Conservation (phyloP, 805 yeast species). For the Hanseniaspora pseudoguilliermondii region DNA sequence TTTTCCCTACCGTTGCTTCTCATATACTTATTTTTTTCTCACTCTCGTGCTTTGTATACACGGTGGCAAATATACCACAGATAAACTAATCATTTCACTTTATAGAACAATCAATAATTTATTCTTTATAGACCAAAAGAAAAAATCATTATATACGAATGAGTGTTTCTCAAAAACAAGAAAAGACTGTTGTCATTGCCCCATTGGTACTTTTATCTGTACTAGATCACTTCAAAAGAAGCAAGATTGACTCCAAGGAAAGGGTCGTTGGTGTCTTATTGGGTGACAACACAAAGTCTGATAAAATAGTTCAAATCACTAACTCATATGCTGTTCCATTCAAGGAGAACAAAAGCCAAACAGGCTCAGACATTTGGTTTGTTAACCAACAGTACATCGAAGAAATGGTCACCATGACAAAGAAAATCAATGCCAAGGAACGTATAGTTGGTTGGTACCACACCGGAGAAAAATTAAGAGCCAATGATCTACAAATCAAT, state of each 20-base stretch:
- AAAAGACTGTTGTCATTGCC: constrained; percentile 60
- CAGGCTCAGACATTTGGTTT: constrained; percentile 74
- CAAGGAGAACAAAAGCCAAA: constrained; percentile 85
- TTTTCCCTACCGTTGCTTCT: neutral
- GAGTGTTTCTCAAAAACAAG: constrained; percentile 2
- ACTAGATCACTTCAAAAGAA: constrained; percentile 88
- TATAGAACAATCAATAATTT: no score
- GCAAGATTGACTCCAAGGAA: constrained; percentile 58
- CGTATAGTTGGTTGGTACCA: constrained; percentile 98
- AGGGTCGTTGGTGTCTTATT: constrained; percentile 89
- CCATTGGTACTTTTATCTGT: constrained; percentile 89
- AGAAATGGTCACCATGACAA: constrained; percentile 94
- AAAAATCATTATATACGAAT: neutral
- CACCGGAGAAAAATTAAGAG: constrained; percentile 83
- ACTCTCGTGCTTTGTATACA: neutral
- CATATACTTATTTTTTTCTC: neutral
- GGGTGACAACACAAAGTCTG: constrained; percentile 54
- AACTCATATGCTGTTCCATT: constrained; percentile 95
- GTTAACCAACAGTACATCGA: constrained; percentile 93
- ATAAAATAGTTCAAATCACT: constrained; percentile 51
- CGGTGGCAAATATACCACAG: neutral
- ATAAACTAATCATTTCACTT: no score
- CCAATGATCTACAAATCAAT: constrained; percentile 82
- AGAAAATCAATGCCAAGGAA: constrained; percentile 94
- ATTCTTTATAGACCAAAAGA: neutral